These are phyloP conservation scores for Colletotrichum sublineola DNA, from an alignment of 2,329 filamentous ascomycete species.

Conservation along the genomic window DNA sequence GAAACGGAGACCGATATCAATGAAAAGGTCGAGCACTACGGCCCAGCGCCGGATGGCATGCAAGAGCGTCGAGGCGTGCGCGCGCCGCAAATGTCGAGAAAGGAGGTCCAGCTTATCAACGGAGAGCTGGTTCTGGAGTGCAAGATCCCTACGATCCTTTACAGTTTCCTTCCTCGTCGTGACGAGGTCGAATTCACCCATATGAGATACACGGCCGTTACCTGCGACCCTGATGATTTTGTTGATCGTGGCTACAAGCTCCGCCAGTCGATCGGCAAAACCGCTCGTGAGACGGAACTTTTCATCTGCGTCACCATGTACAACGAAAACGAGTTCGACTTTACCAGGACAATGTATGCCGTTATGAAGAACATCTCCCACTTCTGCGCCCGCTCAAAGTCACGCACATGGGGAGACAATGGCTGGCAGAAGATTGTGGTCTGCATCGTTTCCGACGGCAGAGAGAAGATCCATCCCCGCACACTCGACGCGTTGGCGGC, in stretches of 20 bases:
- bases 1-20: constrained; percentile 51
- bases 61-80: constrained; percentile 91
- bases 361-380: constrained; percentile 99
- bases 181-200: constrained; percentile 98
- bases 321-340: constrained; percentile 97
- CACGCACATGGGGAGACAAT: constrained; percentile 94
- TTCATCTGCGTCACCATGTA: constrained; percentile 99
- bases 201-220: constrained; percentile 99
- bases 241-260: constrained; percentile 90
- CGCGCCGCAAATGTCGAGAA: constrained; percentile 88
- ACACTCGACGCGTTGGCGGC: constrained; percentile 95
- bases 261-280: constrained; percentile 88
- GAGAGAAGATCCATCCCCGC: constrained; percentile 88
- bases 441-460: constrained; percentile 94
- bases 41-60: constrained; percentile 86
- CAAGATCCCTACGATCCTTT: constrained; percentile 98
- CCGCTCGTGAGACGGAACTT: constrained; percentile 89
- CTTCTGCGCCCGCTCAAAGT: constrained; percentile 93
- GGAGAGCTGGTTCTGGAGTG: constrained; percentile 97
- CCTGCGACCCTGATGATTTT: constrained; percentile 96
- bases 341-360: constrained; percentile 97
- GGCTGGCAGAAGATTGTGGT: constrained; percentile 99
- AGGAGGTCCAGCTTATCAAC: constrained; percentile 96
- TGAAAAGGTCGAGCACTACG: constrained; percentile 84
- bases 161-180: constrained; percentile 93